Conservation (phyloP, 1,284 basidiomycete species). For the Malassezia sp. region DNA sequence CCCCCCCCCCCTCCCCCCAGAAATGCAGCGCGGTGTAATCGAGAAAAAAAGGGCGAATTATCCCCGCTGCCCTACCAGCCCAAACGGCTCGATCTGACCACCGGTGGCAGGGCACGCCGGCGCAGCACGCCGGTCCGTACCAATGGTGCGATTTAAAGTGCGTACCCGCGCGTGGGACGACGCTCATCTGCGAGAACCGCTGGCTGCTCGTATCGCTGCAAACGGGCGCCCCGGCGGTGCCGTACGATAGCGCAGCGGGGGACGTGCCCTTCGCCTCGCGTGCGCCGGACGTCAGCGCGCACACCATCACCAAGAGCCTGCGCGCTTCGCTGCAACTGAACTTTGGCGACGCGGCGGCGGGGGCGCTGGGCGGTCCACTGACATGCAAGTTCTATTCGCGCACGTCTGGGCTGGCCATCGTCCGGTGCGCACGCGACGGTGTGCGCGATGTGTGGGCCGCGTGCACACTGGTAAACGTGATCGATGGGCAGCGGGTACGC, state of each 20-base stretch:
- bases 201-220: slow-evolving; percentile 9
- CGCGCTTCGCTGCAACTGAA: slow-evolving; percentile 11
- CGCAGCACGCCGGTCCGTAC: too few species aligned
- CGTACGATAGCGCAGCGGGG: too few species aligned
- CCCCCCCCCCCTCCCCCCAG: too few species aligned
- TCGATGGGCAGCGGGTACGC: slow-evolving; percentile 6
- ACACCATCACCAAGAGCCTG: slow-evolving; percentile 11
- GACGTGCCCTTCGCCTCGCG: background rate
- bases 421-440: slow-evolving; percentile 12
- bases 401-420: slow-evolving; percentile 8
- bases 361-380: slow-evolving; percentile 11
- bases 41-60: too few species aligned
- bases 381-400: slow-evolving; percentile 15
- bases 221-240: background rate
- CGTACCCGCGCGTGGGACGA: background rate
- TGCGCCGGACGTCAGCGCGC: slow-evolving; percentile 1
- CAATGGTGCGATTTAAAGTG: slow-evolving; percentile 15
- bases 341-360: slow-evolving; percentile 12
- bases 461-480: slow-evolving; percentile 5
- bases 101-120: too few species aligned
- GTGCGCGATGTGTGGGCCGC: slow-evolving; percentile 14
- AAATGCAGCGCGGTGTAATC: too few species aligned
- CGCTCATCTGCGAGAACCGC: too few species aligned
- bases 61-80: too few species aligned
- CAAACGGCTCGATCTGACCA: too few species aligned